Conservation (phyloP, 345 rosid species). For the Populus alba region DNA sequence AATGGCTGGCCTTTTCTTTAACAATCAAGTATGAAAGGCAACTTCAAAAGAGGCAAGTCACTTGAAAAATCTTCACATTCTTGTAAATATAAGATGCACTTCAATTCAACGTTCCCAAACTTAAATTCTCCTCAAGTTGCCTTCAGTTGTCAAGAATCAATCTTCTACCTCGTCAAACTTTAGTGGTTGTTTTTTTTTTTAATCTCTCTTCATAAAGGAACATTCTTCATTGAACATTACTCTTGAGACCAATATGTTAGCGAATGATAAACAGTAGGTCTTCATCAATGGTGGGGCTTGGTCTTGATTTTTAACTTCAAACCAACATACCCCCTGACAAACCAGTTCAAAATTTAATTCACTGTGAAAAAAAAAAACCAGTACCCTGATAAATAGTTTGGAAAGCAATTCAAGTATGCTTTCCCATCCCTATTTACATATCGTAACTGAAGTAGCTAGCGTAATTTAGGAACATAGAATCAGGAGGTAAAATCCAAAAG, state of each 20-base stretch:
- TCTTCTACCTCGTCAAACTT: slow-evolving; percentile 67
- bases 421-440: slow-evolving; percentile 9
- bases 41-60: slow-evolving; percentile 76
- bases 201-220: slow-evolving; percentile 56
- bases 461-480: background rate
- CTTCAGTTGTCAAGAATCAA: slow-evolving; percentile 52
- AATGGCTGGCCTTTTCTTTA: slow-evolving; percentile 63
- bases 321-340: slow-evolving; percentile 98
- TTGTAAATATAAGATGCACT: slow-evolving; percentile 68
- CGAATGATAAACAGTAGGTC: slow-evolving; percentile 55
- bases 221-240: slow-evolving; percentile 44
- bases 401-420: slow-evolving; percentile 18
- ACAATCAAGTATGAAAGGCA: slow-evolving; percentile 61
- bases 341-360: slow-evolving; percentile 66
- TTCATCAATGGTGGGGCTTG: slow-evolving; percentile 88
- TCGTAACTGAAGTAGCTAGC: background rate
- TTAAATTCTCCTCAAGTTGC: slow-evolving; percentile 44
- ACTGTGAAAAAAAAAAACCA: slow-evolving; percentile 37
- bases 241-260: slow-evolving; percentile 57
- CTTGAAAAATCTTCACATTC: slow-evolving; percentile 65
- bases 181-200: slow-evolving; percentile 50
- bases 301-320: slow-evolving; percentile 88
- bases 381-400: slow-evolving; percentile 24
- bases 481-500: background rate
- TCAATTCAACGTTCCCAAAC: slow-evolving; percentile 54